Percentiles rank a stretch among this genome's conserved stretches.
Evolutionary conservation across 2,329 filamentous ascomycete species (phyloP).

Genomic region (Teratosphaeria destructans): DNA sequence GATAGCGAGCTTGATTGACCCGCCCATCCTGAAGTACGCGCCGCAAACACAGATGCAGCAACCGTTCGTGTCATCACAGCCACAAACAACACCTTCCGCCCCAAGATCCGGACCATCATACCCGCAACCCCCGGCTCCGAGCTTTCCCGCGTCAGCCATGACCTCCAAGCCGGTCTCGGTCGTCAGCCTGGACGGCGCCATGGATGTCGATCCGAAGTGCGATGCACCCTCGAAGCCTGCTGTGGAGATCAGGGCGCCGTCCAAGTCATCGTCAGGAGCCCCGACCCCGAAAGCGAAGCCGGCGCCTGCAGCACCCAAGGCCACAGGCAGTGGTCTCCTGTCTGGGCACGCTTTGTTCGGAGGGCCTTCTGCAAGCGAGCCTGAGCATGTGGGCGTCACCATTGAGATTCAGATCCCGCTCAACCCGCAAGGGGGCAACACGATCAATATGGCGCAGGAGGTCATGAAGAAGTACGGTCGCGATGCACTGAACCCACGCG

Average conservation of each 20-base stretch:
- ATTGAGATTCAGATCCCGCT: slow-evolving; percentile 79
- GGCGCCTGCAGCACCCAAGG: slow-evolving; percentile 36
- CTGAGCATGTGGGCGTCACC: slow-evolving; percentile 49
- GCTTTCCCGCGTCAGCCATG: slow-evolving; percentile 3
- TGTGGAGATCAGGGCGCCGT: slow-evolving; percentile 11
- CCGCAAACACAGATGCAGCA: slow-evolving; percentile 15
- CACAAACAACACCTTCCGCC: slow-evolving; percentile 13
- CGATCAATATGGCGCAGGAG: slow-evolving; percentile 89
- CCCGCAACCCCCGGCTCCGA: slow-evolving; percentile 4
- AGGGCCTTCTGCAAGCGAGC: slow-evolving; percentile 37
- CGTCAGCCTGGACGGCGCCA: slow-evolving; percentile 17
- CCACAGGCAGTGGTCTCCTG: slow-evolving; percentile 53
- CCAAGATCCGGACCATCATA: slow-evolving; percentile 5
- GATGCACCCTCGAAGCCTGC: slow-evolving; percentile 4
- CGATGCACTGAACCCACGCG: slow-evolving; percentile 81
- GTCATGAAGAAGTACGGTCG: slow-evolving; percentile 92
- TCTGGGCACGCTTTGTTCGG: slow-evolving; percentile 53
- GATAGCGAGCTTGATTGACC: slow-evolving; percentile 82
- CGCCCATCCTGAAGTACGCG: slow-evolving; percentile 35
- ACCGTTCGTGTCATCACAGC: slow-evolving; percentile 4
- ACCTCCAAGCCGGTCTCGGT: slow-evolving; percentile 5
- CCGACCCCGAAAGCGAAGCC: slow-evolving; percentile 26
- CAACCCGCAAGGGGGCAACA: slow-evolving; percentile 72
- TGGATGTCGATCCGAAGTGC: slow-evolving; percentile 22
- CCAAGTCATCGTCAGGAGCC: slow-evolving; percentile 23